Percentiles rank a stretch among this genome's conserved stretches.
These are phyloP conservation scores for Diaporthe humulicola DNA, from an alignment of 2,329 filamentous ascomycete species.

Conservation along the genomic window DNA sequence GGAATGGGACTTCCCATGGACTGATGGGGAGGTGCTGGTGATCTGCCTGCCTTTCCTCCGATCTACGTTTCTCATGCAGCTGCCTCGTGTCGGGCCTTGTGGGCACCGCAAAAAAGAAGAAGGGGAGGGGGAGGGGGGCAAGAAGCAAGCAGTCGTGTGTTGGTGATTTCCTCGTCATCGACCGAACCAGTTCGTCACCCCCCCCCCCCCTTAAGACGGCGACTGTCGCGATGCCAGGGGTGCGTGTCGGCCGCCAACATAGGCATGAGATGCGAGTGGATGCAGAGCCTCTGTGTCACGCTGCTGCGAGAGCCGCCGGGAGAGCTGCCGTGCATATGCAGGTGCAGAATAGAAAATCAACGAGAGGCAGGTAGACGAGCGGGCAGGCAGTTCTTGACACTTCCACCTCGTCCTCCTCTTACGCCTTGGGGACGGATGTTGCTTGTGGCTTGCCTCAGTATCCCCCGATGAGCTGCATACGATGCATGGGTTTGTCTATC, in stretches of 20 bases:
- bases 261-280: background rate
- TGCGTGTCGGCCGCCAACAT: background rate
- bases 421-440: background rate
- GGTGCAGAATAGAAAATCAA: background rate
- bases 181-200: background rate
- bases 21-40: background rate
- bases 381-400: background rate
- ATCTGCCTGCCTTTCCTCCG: constrained; percentile 4
- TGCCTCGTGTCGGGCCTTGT: constrained; percentile 24
- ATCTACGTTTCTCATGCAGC: constrained; percentile 5
- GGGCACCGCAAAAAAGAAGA: background rate
- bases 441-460: background rate
- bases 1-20: background rate
- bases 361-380: background rate
- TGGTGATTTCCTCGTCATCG: background rate
- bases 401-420: background rate
- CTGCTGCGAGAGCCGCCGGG: background rate
- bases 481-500: background rate
- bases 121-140: background rate
- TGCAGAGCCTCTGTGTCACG: too few relatives aligned
- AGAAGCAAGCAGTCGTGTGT: background rate
- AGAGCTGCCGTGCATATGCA: background rate
- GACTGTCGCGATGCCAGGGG: background rate
- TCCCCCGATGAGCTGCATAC: background rate
- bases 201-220: background rate